Evolutionary conservation across 2,329 filamentous ascomycete genomes (phyloP), one percentile per base, ranked within the genome.

Genomic region (Ophiocordyceps camponoti-rufipedis): DNA sequence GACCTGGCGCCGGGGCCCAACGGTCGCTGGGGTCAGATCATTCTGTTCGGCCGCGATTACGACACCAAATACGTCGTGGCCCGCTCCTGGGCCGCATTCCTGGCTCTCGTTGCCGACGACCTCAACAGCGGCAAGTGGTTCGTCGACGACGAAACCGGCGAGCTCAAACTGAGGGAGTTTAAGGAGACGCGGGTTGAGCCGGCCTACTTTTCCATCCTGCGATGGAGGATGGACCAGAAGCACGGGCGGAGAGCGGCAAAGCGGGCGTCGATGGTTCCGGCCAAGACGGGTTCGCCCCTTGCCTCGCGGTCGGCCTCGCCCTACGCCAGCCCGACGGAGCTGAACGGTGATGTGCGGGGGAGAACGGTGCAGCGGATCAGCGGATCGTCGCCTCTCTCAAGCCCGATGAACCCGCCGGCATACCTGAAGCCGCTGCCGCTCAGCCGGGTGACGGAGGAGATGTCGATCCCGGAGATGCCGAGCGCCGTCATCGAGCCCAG

Each of bases 11-110:
- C 91, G 19, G 91, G 91, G 2, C 85, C 89, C 10, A 75, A 76
- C 42, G 91, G 91, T 38, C 83, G 80, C 60, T 98, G 91, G 89
- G 91, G 91, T 45, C 91, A 98, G 61, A 78, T 98, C 52, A 94
- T 98, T 56, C 74, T 98, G 49, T 95, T 94, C 61, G 91, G 91
- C 44, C 85, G 91, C 49, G 91, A 98, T 66, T 98, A 94, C 64
- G 91, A 98, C 60, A 94, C 85, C 64, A 98, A 98, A 67, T 98
- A 94, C 58, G 91, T 98, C 7, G 75, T 98, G 47, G 85, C 91
- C 29, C 79, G 85, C 49, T 96, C 89, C 1, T 98, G 91, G 91
- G 77, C 80, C 14, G 75, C 82, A 10, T 88, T 98, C 58, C 66
- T 98, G 18, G 87, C 87, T 44, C 75, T 80, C 31, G 75, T 95